Conservation (phyloP, 306 rosid species). For the Lathyrus oleraceus region DNA sequence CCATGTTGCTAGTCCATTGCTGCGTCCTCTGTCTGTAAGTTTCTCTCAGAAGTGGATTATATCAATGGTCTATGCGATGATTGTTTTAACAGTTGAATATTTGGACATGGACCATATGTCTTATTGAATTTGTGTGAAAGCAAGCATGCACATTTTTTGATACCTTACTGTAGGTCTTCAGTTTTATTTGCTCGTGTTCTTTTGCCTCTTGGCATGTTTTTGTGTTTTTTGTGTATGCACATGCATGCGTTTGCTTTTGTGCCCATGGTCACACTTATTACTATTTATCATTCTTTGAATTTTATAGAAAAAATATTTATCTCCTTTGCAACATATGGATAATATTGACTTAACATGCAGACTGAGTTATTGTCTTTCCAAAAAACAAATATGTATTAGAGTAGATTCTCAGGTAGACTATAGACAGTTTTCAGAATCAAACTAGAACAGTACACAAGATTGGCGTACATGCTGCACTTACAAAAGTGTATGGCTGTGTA, state of each 20-base stretch:
- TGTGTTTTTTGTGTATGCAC: neutral
- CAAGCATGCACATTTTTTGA: constrained; percentile 17
- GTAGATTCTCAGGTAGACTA: neutral
- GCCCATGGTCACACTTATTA: constrained; percentile 3
- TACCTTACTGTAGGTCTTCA: constrained; percentile 10
- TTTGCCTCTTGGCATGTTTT: constrained; percentile 23
- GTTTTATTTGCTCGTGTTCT: constrained; percentile 26
- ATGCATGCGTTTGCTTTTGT: constrained; percentile 23
- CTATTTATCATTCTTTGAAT: constrained; percentile 19
- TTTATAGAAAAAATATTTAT: constrained; percentile 21
- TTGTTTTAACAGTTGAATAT: constrained; percentile 27
- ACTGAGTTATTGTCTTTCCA: constrained; percentile 16
- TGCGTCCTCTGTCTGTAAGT: constrained; percentile 85
- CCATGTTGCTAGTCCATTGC: constrained; percentile 68
- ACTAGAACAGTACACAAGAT: constrained; percentile 10
- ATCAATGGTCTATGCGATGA: constrained; percentile 21
- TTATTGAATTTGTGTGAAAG: constrained; percentile 22
- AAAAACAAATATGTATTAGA: constrained; percentile 12
- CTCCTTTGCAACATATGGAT: constrained; percentile 12
- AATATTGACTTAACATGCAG: neutral
- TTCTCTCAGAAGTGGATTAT: constrained; percentile 32
- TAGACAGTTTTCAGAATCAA: constrained; percentile 9
- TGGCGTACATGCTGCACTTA: neutral
- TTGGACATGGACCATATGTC: constrained; percentile 21
- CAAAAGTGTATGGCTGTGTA: neutral